These are phyloP conservation scores for Lachancea cidri DNA, from an alignment of 805 yeast genomes.

Conservation along the genomic window DNA sequence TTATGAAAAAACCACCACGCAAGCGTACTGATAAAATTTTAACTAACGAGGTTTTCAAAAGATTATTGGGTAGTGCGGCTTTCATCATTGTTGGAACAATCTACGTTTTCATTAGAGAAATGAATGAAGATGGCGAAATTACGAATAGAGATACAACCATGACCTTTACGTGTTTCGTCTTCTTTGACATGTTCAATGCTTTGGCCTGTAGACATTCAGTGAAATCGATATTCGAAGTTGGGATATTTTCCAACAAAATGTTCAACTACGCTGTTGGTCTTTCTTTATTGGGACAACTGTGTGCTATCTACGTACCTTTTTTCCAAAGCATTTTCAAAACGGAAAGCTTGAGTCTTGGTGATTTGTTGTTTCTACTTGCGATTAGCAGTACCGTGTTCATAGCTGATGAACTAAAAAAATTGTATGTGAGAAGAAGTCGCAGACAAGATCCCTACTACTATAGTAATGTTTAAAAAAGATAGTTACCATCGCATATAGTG, in stretches of 20 bases:
- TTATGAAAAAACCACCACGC: conserved; percentile 96
- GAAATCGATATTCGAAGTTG: conserved; percentile 78
- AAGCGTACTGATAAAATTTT: conserved; percentile 78
- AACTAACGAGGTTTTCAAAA: conserved; percentile 59
- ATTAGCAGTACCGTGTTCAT: conserved; percentile 79
- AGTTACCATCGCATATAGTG: neutral
- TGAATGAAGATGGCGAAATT: conserved; percentile 69
- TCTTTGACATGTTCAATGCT: conserved; percentile 96
- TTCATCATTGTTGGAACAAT: conserved; percentile 83
- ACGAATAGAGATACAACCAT: conserved; percentile 96
- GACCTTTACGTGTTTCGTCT: conserved; percentile 96
- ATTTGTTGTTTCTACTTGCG: conserved; percentile 54
- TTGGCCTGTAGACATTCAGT: conserved; percentile 84
- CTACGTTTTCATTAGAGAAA: conserved; percentile 78
- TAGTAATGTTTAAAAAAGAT: conserved; percentile 20
- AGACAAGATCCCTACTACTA: conserved; percentile 12
- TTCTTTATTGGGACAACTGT: conserved; percentile 82
- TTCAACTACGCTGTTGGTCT: conserved; percentile 90
- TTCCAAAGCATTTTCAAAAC: conserved; percentile 93
- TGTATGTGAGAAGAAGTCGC: conserved; percentile 20
- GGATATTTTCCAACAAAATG: conserved; percentile 74
- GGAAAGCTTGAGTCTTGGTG: conserved; percentile 73
- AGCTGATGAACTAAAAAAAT: conserved; percentile 80
- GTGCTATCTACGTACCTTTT: conserved; percentile 90
- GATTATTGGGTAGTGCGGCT: conserved; percentile 71